Evolutionary conservation across 345 rosid species (phyloP), one percentile per base, ranked within the genome.

Genomic region (Psidium guajava): DNA sequence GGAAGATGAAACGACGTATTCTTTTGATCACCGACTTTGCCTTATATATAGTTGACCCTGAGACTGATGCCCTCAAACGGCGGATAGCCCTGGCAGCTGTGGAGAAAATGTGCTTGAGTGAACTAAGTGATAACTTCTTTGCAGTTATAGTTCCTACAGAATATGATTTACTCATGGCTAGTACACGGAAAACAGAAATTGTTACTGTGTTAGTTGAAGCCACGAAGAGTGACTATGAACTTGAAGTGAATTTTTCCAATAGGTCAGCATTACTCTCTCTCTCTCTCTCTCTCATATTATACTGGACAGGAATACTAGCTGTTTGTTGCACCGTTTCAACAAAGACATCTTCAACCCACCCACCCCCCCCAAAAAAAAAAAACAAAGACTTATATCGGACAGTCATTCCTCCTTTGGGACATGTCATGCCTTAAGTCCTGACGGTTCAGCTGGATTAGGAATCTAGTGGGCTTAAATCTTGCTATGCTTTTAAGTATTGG

Each of bases 151-250:
- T 98, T 69, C 99, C 99, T 20, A 95, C 96, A 1, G 99, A 96
- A 90, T 98, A 98, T 87, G 99, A 98, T 91, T 82, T 96, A 12
- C 95, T 98, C 69, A 93, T 96, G 97, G 98, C 99, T 51, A 94
- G 98, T 74, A 94, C 99, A 25, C 92, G 98, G 44, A 98, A 96
- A 91, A 92, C 94, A 36, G 99, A 98, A 87, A 96, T 98, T 57
- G 98, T 94, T 84, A 92, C 95, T 20, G 92, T 94, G 59, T 89
- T 98, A 86, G 95, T 91, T 51, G 98, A 98, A 90, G 96, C 95
- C 75, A 94, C 95, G 8, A 96, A 94, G 91, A 89, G 90, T 50
- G 93, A 93, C 85, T 95, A 91, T 87, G 98, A 96, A 57, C 96
- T 98, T 85, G 98, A 96, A 82, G 94, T 98, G 85, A 83, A 59